Evolutionary conservation across 768 basidiomycete species (phyloP).

Genomic region (Imleria badia): DNA sequence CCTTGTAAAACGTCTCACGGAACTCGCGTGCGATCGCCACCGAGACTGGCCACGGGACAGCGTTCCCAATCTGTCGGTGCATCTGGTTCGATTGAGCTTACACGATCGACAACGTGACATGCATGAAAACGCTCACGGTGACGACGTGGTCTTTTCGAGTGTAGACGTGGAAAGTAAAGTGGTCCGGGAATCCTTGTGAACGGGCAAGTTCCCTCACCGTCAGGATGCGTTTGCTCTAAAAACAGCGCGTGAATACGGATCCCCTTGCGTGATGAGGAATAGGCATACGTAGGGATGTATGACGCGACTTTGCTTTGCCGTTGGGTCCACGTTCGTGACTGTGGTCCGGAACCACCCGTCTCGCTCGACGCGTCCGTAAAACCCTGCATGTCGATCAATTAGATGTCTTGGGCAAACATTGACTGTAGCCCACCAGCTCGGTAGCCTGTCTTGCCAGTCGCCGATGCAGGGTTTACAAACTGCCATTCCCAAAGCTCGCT

Average conservation of each 20-base stretch:
- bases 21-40: constrained; percentile 66
- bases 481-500: constrained; percentile 58
- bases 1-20: constrained; percentile 46
- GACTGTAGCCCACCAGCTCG: constrained; percentile 40
- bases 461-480: constrained; percentile 56
- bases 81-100: constrained; percentile 44
- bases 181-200: constrained; percentile 81
- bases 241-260: neutral
- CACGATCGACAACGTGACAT: neutral
- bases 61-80: constrained; percentile 81
- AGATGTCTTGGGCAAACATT: neutral
- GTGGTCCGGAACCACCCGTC: constrained; percentile 66
- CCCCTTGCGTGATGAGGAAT: neutral
- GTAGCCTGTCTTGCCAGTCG: constrained; percentile 52
- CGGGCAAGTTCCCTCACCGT: constrained; percentile 77
- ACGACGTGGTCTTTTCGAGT: constrained; percentile 45
- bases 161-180: constrained; percentile 59
- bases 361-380: constrained; percentile 62
- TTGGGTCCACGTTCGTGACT: constrained; percentile 76
- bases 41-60: constrained; percentile 67
- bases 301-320: constrained; percentile 72
- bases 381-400: constrained; percentile 29
- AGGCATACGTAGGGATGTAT: constrained; percentile 63
- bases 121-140: constrained; percentile 46
- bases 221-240: constrained; percentile 65